Conservation (phyloP, 352 stramenopile genomes). For the Plasmopara halstedii region DNA sequence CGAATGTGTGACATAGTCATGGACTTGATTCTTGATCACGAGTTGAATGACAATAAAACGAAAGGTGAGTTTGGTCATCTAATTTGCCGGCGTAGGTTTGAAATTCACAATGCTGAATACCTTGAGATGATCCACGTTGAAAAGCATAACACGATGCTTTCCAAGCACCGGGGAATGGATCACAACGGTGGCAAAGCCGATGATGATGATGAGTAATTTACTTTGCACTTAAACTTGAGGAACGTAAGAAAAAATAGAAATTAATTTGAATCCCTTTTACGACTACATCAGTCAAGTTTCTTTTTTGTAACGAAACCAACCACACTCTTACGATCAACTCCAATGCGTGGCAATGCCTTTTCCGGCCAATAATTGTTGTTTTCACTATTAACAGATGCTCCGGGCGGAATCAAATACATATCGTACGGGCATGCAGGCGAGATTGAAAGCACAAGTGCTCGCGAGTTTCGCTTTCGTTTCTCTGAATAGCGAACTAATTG, state of each 20-base stretch:
- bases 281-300: conserved; percentile 9
- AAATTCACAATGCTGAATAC: conserved; percentile 86
- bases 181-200: conserved; percentile 30
- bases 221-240: too few relatives aligned
- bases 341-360: conserved; percentile 31
- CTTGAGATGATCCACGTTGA: conserved; percentile 76
- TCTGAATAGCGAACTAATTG: conserved; percentile 57
- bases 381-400: conserved; percentile 66
- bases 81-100: conserved; percentile 75
- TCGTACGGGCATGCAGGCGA: conserved; percentile 30
- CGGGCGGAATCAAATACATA: conserved; percentile 64
- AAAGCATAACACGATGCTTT: conserved; percentile 20
- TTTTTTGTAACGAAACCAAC: conserved; percentile 54
- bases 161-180: conserved; percentile 16
- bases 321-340: conserved; percentile 47
- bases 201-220: conserved; percentile 5
- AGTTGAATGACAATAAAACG: conserved; percentile 45
- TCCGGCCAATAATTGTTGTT: conserved; percentile 66
- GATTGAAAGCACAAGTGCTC: conserved; percentile 38
- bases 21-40: conserved; percentile 76
- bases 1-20: conserved; percentile 84
- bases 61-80: conserved; percentile 70
- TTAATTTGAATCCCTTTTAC: neutral
- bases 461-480: conserved; percentile 46
- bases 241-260: conserved; percentile 4